Conservation (phyloP, 2,329 filamentous ascomycete species). For the Exophiala oligosperma region DNA sequence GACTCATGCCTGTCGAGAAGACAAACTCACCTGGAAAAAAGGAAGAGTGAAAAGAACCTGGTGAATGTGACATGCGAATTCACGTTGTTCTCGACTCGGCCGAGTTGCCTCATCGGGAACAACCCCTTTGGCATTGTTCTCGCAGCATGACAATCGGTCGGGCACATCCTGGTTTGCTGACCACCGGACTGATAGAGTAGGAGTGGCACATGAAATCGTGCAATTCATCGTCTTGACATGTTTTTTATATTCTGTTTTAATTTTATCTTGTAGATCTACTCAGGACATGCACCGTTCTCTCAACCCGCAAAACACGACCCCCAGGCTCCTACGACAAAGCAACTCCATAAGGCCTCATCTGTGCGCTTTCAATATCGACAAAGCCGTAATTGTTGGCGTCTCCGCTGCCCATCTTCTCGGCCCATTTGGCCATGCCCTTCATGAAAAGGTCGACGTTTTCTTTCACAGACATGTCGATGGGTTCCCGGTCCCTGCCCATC, state of each 20-base stretch:
- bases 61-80: no score
- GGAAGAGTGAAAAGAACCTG: no score
- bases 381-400: slow-evolving; percentile 47
- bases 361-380: slow-evolving; percentile 37
- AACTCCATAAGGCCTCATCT: slow-evolving; percentile 1
- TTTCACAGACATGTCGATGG: slow-evolving; percentile 52
- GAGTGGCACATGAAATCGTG: no score
- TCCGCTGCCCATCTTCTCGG: slow-evolving; percentile 37
- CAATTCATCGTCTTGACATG: no score
- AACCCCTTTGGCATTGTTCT: no score
- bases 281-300: neutral
- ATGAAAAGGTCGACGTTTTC: slow-evolving; percentile 50
- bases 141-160: no score
- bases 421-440: slow-evolving; percentile 51
- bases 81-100: no score
- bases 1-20: neutral
- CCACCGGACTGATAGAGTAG: no score
- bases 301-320: no score
- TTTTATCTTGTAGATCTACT: neutral
- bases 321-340: neutral
- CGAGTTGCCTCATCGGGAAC: no score
- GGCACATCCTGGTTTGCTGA: no score
- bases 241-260: neutral
- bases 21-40: neutral
- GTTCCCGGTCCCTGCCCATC: slow-evolving; percentile 54